Base-by-base conservation (phyloP, 1,284 basidiomycete genomes). In the Marasmius tenuissimus region DNA sequence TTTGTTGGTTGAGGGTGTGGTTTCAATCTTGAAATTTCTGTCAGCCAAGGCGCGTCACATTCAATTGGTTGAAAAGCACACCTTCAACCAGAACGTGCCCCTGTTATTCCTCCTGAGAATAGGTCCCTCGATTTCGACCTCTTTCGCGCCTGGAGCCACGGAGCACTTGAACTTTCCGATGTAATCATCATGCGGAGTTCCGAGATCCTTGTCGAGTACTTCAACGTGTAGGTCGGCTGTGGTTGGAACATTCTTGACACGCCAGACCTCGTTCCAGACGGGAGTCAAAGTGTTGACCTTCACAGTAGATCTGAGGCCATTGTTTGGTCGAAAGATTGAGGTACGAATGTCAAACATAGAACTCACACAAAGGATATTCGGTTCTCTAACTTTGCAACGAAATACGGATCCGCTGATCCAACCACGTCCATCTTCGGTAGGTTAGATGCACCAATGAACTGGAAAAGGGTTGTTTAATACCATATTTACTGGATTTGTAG, bases 191-290 rank as follows among this genome's bases (percentile, higher is more conserved):
- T 78, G 77, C 37, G 83, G 73, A 0, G 77, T 73, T 11, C 82
- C 83, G 55, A 84, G 80, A 67, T 91, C 87, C 68, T 91, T 91
- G 70, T 90, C 88, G 59, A 85, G 72, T 22, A 92, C 78, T 51
- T 83, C 76, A 11, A 92, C 82, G 7, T 74, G 69, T 3, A 92
- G 71, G 34, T 75, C 78, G 1, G 88, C 87, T n/a, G 76, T 81
- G 1, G 72, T 71, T 0, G 89, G 90, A 2, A 92, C 89, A 68
- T 89, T 90, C 73, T 84, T 87, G 65, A 91, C 73, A 45, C 76
- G 75, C 90, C 90, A 92, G 20, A 78, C 65, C 67, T 91, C 90
- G 67, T 92, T 88, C 90, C 90, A 92, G 27, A 89, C 85, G 0
- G 90, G 90, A 0, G 75, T 69, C 18, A 86, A 73, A 5, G 85